A percentile compares a stretch with the other conserved stretches of the same genome.
These are phyloP conservation scores for Pterula multifida DNA, from an alignment of 1,284 basidiomycete species.

Conservation along the genomic window DNA sequence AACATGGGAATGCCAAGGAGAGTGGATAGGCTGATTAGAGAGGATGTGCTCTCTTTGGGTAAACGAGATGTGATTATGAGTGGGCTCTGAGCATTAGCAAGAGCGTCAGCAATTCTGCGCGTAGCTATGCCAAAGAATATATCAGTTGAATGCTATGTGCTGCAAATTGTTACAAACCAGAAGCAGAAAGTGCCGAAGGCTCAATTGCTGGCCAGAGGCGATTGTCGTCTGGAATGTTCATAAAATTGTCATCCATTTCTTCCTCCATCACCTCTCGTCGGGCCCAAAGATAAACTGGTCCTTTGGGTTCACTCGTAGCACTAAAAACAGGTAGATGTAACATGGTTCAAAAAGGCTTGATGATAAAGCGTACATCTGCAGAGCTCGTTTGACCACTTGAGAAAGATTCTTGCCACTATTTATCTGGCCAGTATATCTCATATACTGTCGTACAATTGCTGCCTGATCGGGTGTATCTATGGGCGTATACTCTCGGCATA, in stretches of 20 bases:
- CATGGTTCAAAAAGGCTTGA: too few species aligned
- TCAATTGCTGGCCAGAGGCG: conserved; percentile 39
- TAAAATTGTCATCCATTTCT: conserved; percentile 30
- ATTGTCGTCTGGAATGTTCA: conserved; percentile 18
- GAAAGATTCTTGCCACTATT: conserved; percentile 36
- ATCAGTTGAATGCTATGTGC: too few species aligned
- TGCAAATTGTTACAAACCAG: conserved; percentile 21
- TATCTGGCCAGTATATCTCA: conserved; percentile 53
- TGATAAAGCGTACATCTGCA: conserved; percentile 39
- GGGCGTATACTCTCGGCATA: not conserved
- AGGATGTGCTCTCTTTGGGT: conserved; percentile 26
- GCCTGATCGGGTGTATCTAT: conserved; percentile 58
- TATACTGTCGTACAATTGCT: conserved; percentile 58
- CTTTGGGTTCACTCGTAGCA: conserved; percentile 52
- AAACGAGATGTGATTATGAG: conserved; percentile 59
- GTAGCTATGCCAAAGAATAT: conserved; percentile 21
- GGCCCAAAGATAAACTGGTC: conserved; percentile 66
- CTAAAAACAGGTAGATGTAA: conserved; percentile 18
- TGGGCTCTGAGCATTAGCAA: conserved; percentile 38
- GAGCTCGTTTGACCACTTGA: conserved; percentile 38
- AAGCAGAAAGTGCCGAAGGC: conserved; percentile 32
- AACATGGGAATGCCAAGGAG: conserved; percentile 44
- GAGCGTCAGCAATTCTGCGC: conserved; percentile 30
- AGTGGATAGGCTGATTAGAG: conserved; percentile 35
- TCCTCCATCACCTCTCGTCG: conserved; percentile 59